Base-by-base conservation (phyloP, 2,329 filamentous ascomycete genomes). In the Incumbomyces lentus region DNA sequence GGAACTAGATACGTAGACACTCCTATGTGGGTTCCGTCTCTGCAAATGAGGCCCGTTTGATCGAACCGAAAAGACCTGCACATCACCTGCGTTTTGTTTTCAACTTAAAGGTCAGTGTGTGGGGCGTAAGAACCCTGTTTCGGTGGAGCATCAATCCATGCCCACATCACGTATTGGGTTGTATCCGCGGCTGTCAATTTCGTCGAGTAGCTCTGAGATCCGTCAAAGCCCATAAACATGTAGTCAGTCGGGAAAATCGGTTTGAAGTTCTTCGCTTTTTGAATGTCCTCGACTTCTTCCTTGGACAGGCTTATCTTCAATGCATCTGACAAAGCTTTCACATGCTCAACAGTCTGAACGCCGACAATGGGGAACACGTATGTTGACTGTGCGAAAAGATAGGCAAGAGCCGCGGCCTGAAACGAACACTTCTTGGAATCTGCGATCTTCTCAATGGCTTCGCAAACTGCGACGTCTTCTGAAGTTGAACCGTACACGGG, bases 201-300 rank as follows among this genome's bases (percentile, higher is more conserved):
- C 16, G 36, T 16, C 19, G 33, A 12, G 35, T 38, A 51, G n/a
- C n/a, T n/a, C n/a, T n/a, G n/a, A n/a, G n/a, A n/a, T n/a, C n/a
- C n/a, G n/a, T n/a, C n/a, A n/a, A n/a, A n/a, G n/a, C n/a, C n/a
- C n/a, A n/a, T n/a, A n/a, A n/a, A n/a, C n/a, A n/a, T n/a, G n/a
- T n/a, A n/a, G n/a, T n/a, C n/a, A n/a, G n/a, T n/a, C n/a, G 76
- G 76, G 60, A 78, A 80, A 0, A 76, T 76, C 30, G 69, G 30
- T 12, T 79, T 70, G 52, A 81, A 81, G 4, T 65, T 57, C 33
- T 62, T 61, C 12, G 72, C 70, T 2, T 59, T 59, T 51, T 81
- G 76, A 46, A 81, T 74, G 48, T 72, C 68, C 26, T 64, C 58
- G 12, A 80, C 64, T 43, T 81, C 73, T 10, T 74, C 68, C 0